Percentiles rank a stretch among this genome's conserved stretches.
Conservation (phyloP, 192 early-diverging fungal species). For the Phycomyces blakesleeanus region DNA sequence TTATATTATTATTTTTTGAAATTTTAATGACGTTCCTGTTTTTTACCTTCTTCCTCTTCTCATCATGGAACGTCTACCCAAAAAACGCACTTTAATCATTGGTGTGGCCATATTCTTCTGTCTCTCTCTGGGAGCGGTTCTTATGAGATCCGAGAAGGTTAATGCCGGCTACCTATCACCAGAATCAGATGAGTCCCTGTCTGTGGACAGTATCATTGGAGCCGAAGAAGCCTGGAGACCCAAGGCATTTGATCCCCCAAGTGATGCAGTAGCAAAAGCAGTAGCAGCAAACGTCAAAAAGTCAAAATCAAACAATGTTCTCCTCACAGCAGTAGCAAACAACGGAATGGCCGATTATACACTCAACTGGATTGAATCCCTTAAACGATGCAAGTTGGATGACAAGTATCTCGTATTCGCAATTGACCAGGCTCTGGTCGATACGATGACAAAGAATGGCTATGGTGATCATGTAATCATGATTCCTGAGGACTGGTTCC, state of each 20-base stretch:
- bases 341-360: constrained; percentile 39
- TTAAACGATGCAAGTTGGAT: constrained; percentile 20
- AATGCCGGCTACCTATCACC: no score
- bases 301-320: constrained; percentile 8
- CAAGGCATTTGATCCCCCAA: constrained; percentile 16
- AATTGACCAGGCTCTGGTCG: constrained; percentile 33
- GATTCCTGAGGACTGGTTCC: constrained; percentile 38
- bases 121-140: no score
- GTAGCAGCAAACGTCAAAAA: constrained; percentile 14
- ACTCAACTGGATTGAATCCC: constrained; percentile 38
- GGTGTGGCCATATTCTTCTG: no score
- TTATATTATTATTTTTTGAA: no score
- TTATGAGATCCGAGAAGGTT: no score
- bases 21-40: no score
- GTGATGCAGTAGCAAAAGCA: not conserved
- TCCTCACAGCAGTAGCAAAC: constrained; percentile 37
- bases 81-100: no score
- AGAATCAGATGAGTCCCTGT: no score
- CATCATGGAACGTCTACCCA: no score
- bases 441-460: constrained; percentile 22
- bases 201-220: not conserved
- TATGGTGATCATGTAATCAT: constrained; percentile 27
- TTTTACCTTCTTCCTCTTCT: no score
- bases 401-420: constrained; percentile 34
- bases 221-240: constrained; percentile 18